Evolutionary conservation across 306 rosid genomes (phyloP).

Genomic region (Cucurbita ficifolia): DNA sequence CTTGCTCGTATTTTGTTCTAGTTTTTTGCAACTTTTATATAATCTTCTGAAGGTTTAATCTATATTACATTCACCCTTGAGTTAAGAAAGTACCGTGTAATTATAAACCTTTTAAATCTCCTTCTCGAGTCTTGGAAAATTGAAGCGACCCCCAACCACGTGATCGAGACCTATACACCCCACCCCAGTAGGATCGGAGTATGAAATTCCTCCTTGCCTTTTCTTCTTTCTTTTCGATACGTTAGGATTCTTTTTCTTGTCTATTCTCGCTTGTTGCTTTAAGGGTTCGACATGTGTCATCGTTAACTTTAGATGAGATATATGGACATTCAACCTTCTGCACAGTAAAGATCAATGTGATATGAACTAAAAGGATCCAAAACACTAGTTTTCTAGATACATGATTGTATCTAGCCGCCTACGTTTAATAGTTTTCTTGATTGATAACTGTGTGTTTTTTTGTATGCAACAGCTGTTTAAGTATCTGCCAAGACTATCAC

Average conservation of each 20-base stretch:
- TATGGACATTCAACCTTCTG: not conserved
- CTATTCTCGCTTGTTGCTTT: too few species aligned
- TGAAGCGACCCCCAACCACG: too few species aligned
- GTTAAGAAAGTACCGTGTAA: not conserved
- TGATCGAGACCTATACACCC: too few species aligned
- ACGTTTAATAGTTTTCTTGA: too few species aligned
- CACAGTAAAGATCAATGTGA: not conserved
- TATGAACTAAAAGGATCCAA: too few species aligned
- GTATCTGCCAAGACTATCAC: constrained; percentile 82
- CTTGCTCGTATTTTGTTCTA: not conserved
- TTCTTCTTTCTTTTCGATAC: too few species aligned
- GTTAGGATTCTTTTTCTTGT: too few species aligned
- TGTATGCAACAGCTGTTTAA: constrained; percentile 53
- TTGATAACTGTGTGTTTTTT: not conserved
- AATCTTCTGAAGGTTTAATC: not conserved
- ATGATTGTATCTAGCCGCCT: too few species aligned
- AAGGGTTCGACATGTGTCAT: not conserved
- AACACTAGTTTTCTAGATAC: too few species aligned
- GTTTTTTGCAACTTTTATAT: not conserved
- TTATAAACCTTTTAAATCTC: not conserved
- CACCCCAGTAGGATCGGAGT: too few species aligned
- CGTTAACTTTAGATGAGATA: not conserved
- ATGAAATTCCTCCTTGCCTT: too few species aligned
- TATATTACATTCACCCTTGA: not conserved
- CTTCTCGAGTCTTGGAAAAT: too few species aligned